Evolutionary conservation across 208 protist genomes (phyloP), one percentile per base, ranked within the genome.

Genomic region (Acanthamoeba healyi): DNA sequence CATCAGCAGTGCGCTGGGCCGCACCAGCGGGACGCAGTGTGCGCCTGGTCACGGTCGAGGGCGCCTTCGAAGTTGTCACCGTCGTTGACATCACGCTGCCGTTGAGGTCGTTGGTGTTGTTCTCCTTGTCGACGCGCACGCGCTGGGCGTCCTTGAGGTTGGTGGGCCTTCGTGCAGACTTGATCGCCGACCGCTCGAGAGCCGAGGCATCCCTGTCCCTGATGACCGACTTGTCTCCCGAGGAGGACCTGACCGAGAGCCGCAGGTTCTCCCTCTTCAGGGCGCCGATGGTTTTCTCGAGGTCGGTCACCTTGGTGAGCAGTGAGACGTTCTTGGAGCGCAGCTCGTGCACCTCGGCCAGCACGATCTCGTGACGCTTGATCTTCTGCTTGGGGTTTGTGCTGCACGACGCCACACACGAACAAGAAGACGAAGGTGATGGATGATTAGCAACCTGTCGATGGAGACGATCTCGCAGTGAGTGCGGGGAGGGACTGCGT

Each of bases 321-420:
- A 91, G 51, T 0, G 84, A 4, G 54, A 34, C 84, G 56, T 91
- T 91, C 84, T 91, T 65, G 26, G 38, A 32, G 22, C 61, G 34
- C 58, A 91, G 56, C 12, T 91, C 29, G 56, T 70, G 46, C 26
- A 74, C 61, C 56, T 91, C 58, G 38, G 22, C 54, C 24, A 74
- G 51, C 54, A 91, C 84, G 26, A 36, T 46, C 40, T 65, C 84
- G 56, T 91, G 84, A 1, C 61, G 84, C 56, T 74, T 91, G 84
- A 91, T 91, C 84, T 91, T 91, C 24, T 91, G 84, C 84, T 72
- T 90, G 22, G 7, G 42, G 38, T 65, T 90, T 9, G 82, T 70
- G 40, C 22, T 90, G 56, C 24, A n/a, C 19, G 5, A 58, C 17
- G n/a, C 34, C 63, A 38, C 12, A 65, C 22, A 65, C 19, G 24